Conservation (phyloP, 768 basidiomycete species). For the Crucibulum laeve region DNA sequence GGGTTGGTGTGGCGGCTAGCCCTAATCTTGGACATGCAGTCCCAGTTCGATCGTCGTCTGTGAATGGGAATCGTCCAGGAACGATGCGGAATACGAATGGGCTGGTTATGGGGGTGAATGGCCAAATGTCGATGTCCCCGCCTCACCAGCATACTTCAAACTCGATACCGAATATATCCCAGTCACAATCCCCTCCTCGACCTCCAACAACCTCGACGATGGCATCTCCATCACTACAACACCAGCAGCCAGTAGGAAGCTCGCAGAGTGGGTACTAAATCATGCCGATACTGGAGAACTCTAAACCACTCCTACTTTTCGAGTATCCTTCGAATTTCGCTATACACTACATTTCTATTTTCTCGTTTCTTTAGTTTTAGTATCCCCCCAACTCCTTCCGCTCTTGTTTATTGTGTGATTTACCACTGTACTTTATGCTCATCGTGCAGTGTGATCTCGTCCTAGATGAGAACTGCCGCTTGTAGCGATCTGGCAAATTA, state of each 20-base stretch:
- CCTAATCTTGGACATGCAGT: constrained; percentile 18
- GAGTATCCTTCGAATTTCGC: background rate
- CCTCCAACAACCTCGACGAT: background rate
- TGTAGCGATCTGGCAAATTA: too few species aligned
- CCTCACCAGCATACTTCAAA: background rate
- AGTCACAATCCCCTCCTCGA: background rate
- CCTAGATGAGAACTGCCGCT: too few species aligned
- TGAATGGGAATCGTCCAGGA: background rate
- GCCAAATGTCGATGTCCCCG: background rate
- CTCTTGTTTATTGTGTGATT: background rate
- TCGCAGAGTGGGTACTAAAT: background rate
- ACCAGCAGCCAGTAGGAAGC: background rate
- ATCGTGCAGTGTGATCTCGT: background rate
- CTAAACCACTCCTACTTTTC: background rate
- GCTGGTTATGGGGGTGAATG: background rate
- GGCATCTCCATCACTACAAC: background rate
- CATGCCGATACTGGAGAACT: background rate
- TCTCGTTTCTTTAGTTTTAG: background rate
- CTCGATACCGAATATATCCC: background rate
- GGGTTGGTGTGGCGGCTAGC: constrained; percentile 41
- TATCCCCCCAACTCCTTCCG: background rate
- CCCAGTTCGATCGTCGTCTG: background rate
- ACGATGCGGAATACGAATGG: background rate
- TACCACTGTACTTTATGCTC: background rate
- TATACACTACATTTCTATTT: background rate